Evolutionary conservation across 179 eudicot genomes (phyloP).

Genomic region (Patellifolia procumbens): DNA sequence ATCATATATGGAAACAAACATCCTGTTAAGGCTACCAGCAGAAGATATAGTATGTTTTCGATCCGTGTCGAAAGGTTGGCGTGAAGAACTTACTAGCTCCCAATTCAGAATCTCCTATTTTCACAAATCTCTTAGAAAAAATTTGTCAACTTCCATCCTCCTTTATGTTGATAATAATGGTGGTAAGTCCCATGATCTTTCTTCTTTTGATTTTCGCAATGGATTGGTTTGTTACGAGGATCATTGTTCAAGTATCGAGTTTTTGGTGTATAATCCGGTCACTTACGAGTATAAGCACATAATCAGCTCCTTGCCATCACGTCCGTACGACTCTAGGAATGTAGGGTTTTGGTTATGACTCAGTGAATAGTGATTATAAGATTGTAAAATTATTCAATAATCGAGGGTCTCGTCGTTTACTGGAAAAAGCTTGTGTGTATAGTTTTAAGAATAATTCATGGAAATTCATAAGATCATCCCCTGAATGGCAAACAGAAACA

Average conservation of each 20-base stretch:
- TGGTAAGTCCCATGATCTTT: too few relatives aligned
- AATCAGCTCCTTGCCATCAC: too few relatives aligned
- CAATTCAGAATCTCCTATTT: neutral
- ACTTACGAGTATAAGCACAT: neutral
- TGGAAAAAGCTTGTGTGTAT: neutral
- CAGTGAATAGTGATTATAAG: neutral
- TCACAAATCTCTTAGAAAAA: too few relatives aligned
- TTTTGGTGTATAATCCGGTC: neutral
- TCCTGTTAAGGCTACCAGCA: neutral
- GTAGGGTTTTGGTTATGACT: slow-evolving; percentile 6
- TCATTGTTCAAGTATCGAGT: neutral
- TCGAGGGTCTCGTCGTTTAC: too few relatives aligned
- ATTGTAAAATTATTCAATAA: neutral
- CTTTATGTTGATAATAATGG: too few relatives aligned
- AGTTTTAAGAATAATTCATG: neutral
- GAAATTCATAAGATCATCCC: neutral
- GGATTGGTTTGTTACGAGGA: neutral
- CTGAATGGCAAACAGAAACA: too few relatives aligned
- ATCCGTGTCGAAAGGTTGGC: neutral
- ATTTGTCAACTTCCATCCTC: too few relatives aligned
- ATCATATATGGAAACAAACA: neutral
- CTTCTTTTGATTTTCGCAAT: neutral
- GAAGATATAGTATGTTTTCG: neutral
- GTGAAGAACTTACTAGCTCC: neutral
- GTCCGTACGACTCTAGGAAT: neutral